Evolutionary conservation across 2,329 filamentous ascomycete species (phyloP).

Genomic region (Zelopaecilomyces penicillatus): DNA sequence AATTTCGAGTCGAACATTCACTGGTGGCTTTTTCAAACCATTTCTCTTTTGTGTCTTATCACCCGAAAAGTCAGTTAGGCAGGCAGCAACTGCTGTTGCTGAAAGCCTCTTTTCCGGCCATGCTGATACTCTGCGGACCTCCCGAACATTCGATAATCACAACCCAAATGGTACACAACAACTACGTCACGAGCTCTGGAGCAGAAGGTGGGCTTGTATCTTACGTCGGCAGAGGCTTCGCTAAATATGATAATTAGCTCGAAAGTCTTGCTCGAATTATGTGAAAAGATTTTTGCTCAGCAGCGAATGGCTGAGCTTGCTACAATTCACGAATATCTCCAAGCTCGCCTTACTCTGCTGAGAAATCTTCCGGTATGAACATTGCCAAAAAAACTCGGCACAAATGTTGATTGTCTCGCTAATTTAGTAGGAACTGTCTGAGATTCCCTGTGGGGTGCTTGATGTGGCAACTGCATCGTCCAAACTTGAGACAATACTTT

Average conservation of each 20-base stretch:
- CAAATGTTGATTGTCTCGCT: not conserved
- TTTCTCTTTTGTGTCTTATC: conserved; percentile 48
- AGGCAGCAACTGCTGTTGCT: conserved; percentile 38
- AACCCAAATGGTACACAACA: conserved; percentile 17
- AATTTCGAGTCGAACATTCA: conserved; percentile 16
- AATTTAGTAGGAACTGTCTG: conserved; percentile 40
- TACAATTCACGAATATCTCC: conserved; percentile 47
- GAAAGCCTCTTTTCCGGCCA: conserved; percentile 35
- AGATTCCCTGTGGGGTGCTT: conserved; percentile 44
- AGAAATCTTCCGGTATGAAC: conserved; percentile 37
- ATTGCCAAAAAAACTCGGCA: too few species aligned
- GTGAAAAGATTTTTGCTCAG: conserved; percentile 37
- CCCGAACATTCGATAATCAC: conserved; percentile 17
- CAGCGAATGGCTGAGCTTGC: conserved; percentile 35
- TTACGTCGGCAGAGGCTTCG: not conserved
- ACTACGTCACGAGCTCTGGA: conserved; percentile 40
- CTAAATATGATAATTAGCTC: conserved; percentile 17
- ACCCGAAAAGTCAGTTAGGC: conserved; percentile 39
- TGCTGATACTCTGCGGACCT: conserved; percentile 13
- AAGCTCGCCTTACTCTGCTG: conserved; percentile 45
- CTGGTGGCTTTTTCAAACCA: conserved; percentile 34
- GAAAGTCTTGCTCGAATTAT: conserved; percentile 37
- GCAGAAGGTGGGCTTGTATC: conserved; percentile 36
- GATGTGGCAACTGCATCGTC: conserved; percentile 45
- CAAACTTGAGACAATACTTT: conserved; percentile 53